Base-by-base conservation (phyloP, 1,284 basidiomycete species). In the Trichosporon inkin region DNA sequence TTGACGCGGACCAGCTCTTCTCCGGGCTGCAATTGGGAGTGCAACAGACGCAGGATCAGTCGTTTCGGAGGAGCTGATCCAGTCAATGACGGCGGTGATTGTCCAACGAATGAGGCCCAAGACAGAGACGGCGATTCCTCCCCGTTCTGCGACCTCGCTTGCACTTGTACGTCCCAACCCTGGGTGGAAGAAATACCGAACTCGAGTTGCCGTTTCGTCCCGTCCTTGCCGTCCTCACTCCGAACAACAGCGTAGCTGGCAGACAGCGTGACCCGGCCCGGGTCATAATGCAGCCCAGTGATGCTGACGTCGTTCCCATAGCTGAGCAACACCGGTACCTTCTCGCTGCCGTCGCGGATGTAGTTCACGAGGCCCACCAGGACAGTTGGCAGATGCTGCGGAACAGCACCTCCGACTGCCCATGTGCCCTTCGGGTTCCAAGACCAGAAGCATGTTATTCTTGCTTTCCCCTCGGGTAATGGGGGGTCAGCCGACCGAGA, bases 371-470 rank as follows among this genome's bases (percentile, higher is more conserved):
- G 80, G 16, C 88, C 88, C 3, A 90, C 78, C 34, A 90, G 82
- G 82, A 95, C 88, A 2, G 88, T 86, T 14, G 88, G 87, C 1
- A 96, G 82, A 65, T 93, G 90, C 67, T 89, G 87, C 5, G 79
- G 77, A 19, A 81, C 74, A 19, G 75, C 62, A 78, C 82, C 84
- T 8, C 85, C 85, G 54, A 92, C 84, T 41, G 85, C 88, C 90
- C 91, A 95, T 13, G 91, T 79, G 0, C 91, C 86, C 63, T 88
- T 88, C n/a, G 97, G 84, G 77, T 96, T 89, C 80, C 97, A 95
- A 68, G 93, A 90, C 90, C 92, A 97, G 75, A 95, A 95, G 69
- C 89, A 91, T 1, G 90, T 93, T 60, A 96, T 84, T 20, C 89
- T 85, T 22, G 92, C 78, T 62, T 80, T 78, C 6, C 72, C 72